Evolutionary conservation across 2,329 filamentous ascomycete genomes (phyloP).

Genomic region (Cyanodermella asteris): DNA sequence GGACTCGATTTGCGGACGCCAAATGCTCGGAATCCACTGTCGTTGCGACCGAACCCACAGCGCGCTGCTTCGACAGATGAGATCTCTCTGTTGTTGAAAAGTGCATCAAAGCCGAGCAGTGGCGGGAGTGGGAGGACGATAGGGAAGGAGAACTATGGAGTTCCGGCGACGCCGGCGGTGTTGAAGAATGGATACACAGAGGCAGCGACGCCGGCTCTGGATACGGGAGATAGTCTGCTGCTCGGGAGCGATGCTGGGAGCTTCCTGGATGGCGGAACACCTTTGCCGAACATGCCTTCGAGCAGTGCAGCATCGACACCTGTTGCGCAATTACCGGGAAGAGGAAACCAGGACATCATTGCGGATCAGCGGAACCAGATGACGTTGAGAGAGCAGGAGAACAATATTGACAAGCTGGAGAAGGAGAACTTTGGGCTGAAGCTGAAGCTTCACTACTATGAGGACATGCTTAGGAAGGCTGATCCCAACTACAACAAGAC

Average conservation of each 20-base stretch:
- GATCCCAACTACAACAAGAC: constrained; percentile 78
- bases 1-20: constrained; percentile 49
- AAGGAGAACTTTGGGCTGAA: constrained; percentile 98
- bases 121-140: too few relatives aligned
- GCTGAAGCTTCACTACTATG: constrained; percentile 88
- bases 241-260: constrained; percentile 43
- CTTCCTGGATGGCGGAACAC: constrained; percentile 46
- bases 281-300: constrained; percentile 50
- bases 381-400: constrained; percentile 83
- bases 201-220: constrained; percentile 53
- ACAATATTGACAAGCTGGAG: constrained; percentile 80
- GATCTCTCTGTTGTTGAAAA: constrained; percentile 85
- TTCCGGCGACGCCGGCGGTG: constrained; percentile 46
- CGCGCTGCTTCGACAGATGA: constrained; percentile 40
- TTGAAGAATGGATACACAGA: constrained; percentile 39
- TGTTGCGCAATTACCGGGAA: constrained; percentile 44
- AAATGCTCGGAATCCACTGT: constrained; percentile 47
- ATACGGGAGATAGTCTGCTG: constrained; percentile 50
- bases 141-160: constrained; percentile 43
- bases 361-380: constrained; percentile 75
- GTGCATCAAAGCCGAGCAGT: constrained; percentile 48
- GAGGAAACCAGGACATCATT: constrained; percentile 40
- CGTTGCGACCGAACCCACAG: constrained; percentile 50
- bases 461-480: constrained; percentile 69
- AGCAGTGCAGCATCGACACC: constrained; percentile 75